Conservation (phyloP, 192 early-diverging fungal species). For the Phlyctochytrium arcticum region DNA sequence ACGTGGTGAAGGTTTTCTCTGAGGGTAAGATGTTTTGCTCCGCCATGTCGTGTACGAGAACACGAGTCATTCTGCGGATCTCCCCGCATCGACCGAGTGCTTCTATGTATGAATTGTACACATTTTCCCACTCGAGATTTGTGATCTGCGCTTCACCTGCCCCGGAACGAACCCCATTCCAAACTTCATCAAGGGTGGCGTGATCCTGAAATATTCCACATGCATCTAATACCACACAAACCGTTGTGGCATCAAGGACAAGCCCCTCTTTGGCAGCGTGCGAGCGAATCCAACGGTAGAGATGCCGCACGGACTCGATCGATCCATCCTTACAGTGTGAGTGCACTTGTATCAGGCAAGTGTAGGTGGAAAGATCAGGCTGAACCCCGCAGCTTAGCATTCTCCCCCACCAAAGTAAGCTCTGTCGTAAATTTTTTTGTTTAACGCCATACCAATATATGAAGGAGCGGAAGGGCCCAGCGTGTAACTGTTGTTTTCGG, state of each 20-base stretch:
- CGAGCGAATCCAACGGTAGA: background rate
- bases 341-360: constrained; percentile 8
- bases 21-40: background rate
- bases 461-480: constrained; percentile 8
- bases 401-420: background rate
- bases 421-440: background rate
- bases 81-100: constrained; percentile 6
- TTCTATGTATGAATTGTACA: constrained; percentile 12
- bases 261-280: background rate
- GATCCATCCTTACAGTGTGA: constrained; percentile 1
- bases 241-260: constrained; percentile 5
- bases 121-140: constrained; percentile 12
- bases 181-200: background rate
- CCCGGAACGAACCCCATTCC: background rate
- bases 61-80: background rate
- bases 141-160: background rate
- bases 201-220: background rate
- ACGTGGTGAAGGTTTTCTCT: constrained; percentile 11
- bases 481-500: background rate
- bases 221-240: constrained; percentile 12
- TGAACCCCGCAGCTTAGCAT: background rate
- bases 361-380: constrained; percentile 3
- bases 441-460: constrained; percentile 6
- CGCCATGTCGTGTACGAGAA: constrained; percentile 5
- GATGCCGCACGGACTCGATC: background rate